Evolutionary conservation across 345 rosid species (phyloP), one percentile per base, ranked within the genome.

Genomic region (Mallotus nudiflorus): DNA sequence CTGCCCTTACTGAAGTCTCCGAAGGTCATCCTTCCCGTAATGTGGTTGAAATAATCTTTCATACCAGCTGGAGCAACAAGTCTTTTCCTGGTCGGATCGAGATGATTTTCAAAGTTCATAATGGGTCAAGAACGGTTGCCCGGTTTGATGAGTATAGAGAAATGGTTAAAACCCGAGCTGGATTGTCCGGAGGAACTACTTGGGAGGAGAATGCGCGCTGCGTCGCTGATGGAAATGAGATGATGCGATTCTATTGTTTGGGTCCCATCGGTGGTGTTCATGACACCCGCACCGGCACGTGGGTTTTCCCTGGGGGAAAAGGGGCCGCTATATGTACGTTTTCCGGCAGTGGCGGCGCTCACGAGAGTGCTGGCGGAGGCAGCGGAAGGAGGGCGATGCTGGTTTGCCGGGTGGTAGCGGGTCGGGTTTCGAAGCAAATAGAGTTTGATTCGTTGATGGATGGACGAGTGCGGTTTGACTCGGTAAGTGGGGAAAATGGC

Each of bases 131-230:
- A 56, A 86, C 88, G 22, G 78, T 78, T 52, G 51, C 87, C 71
- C 87, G 97, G 68, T 95, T 91, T 81, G 99, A 95, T 83, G 97
- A 91, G 81, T 95, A 95, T 69, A 87, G 99, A 0, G 96, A 89
- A 66, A 56, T 59, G 11, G 99, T 95, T 2, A 87, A 90, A 76
- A 68, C 76, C 7, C 83, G 86, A 1, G 85, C 91, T 52, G 83
- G 75, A 13, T 81, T 82, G 16, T 39, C 70, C 10, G 75, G 75
- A 4, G 69, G 61, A 18, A 28, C 55, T 37, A 56, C 86, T 49
- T 75, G 85, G 82, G 95, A 87, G 73, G 96, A 87, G 73, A 86
- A 86, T 57, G 93, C 90, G 14, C 78, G 99, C 80, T 91, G 96
- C 70, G 79, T 82, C 1, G 97, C 99, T 5, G 99, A 95, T 44